A percentile compares a stretch with the other conserved stretches of the same genome.
Evolutionary conservation across 139 green algal species (phyloP).

Genomic region (Chloropicon primus): DNA sequence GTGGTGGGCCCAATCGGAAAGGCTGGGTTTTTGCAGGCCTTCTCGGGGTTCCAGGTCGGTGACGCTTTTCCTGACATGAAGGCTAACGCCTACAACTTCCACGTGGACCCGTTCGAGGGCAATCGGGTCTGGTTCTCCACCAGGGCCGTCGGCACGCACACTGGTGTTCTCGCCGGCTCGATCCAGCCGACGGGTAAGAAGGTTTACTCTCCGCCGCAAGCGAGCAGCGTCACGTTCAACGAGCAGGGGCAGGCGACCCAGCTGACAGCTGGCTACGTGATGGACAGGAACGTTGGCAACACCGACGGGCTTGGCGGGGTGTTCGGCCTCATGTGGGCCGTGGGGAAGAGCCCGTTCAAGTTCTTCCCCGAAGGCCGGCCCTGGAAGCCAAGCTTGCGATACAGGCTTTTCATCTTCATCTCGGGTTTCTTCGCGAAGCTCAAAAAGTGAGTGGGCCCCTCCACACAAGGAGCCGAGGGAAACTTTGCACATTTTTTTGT

Average conservation of each 20-base stretch:
- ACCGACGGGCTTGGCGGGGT: slow-evolving; percentile 45
- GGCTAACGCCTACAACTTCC: slow-evolving; percentile 32
- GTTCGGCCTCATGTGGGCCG: slow-evolving; percentile 49
- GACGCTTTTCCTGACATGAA: slow-evolving; percentile 36
- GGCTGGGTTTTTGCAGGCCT: slow-evolving; percentile 17
- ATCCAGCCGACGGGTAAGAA: slow-evolving; percentile 25
- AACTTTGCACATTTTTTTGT: not conserved
- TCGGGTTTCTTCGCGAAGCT: too few relatives aligned
- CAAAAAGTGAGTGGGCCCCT: too few relatives aligned
- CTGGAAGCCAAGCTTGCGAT: slow-evolving; percentile 18
- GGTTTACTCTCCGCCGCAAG: slow-evolving; percentile 23
- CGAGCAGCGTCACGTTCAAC: slow-evolving; percentile 38
- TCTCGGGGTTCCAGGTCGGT: slow-evolving; percentile 24
- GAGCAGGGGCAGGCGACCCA: slow-evolving; percentile 33
- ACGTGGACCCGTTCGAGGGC: slow-evolving; percentile 46
- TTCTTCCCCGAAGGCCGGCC: slow-evolving; percentile 33
- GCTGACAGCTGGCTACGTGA: slow-evolving; percentile 45
- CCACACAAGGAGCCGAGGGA: too few relatives aligned
- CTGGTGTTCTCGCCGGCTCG: slow-evolving; percentile 18
- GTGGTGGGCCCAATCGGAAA: slow-evolving; percentile 21
- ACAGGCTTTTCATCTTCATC: slow-evolving; percentile 15
- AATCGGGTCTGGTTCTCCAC: slow-evolving; percentile 54
- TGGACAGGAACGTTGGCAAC: slow-evolving; percentile 45
- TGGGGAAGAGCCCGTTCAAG: slow-evolving; percentile 23
- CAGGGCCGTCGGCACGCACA: slow-evolving; percentile 4